Conservation (phyloP, 192 early-diverging fungal genomes). For the Physocladia obscura region DNA sequence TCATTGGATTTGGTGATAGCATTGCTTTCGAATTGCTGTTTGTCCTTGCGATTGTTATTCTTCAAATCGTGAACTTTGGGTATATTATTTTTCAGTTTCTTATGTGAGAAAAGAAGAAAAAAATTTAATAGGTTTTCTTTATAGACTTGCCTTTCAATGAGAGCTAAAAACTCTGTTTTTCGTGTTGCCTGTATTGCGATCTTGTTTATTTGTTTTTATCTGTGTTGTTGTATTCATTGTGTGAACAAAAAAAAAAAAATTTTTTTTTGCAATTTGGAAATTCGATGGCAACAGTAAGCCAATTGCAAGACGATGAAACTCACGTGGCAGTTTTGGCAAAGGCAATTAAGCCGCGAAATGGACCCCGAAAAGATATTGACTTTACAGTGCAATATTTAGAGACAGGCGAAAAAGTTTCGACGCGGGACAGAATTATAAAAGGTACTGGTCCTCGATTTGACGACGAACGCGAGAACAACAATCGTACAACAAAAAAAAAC, state of each 20-base stretch:
- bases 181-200: too few relatives aligned
- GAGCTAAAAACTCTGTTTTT: too few relatives aligned
- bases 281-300: too few relatives aligned
- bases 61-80: background rate
- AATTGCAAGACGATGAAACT: slow-evolving; percentile 17
- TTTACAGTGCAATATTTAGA: slow-evolving; percentile 75
- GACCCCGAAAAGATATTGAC: slow-evolving; percentile 56
- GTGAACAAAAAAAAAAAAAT: too few relatives aligned
- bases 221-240: too few relatives aligned
- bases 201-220: too few relatives aligned
- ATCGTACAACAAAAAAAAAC: too few relatives aligned
- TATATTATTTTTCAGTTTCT: too few relatives aligned
- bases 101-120: too few relatives aligned
- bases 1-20: background rate
- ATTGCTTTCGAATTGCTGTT: background rate
- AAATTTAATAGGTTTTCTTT: too few relatives aligned
- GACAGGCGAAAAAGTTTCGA: slow-evolving; percentile 72
- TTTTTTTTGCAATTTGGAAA: too few relatives aligned
- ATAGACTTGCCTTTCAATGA: too few relatives aligned
- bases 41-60: background rate
- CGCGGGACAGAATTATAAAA: slow-evolving; percentile 74
- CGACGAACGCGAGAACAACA: background rate
- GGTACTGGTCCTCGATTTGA: slow-evolving; percentile 45
- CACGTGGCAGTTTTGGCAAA: slow-evolving; percentile 9
- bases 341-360: slow-evolving; percentile 23